Base-by-base conservation (phyloP, 2,329 filamentous ascomycete species). In the Stemphylium beticola region DNA sequence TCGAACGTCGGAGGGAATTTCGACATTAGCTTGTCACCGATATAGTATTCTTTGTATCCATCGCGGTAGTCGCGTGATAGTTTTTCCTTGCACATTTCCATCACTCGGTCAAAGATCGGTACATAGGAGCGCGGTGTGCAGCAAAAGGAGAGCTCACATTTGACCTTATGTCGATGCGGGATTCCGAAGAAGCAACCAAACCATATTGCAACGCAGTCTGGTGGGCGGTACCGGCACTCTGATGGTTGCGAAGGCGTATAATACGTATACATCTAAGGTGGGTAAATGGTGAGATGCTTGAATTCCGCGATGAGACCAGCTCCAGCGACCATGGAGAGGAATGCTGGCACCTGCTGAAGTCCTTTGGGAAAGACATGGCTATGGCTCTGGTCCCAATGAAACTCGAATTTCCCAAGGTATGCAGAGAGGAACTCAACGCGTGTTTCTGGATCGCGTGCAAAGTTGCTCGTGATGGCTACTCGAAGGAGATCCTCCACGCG, bases 241-340 rank as follows among this genome's bases (percentile, higher is more conserved):
- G n/a, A 14, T 4, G 15, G 24, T 2, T 6, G 1, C 11, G 5
- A 6, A 1, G 20, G 4, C 9, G 2, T 3, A 10, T 1, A 7
- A 1, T 26, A 15, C 10, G 7, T 1, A 15, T n/a, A 26, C 8
- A 5, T 26, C 38, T 14, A 41, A 29, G 7, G 22, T 2, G 14
- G 1, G 11, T 9, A 6, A 6, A 44, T 15, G 18, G 41, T 34
- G 18, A 44, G 18, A 24, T 44, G 18, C 4, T 12, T 22, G 17
- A 44, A 15, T 34, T 14, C 17, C 3, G 10, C 31, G 4, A n/a
- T 9, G 5, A 44, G 17, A 34, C 20, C n/a, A 10, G 17, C 17
- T 2, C 8, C 4, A 20, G 17, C 8, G 15, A 34, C 12, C 9
- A 44, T 15, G 4, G 31, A 34, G 8, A 44, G 4, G 2, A 34